Conservation (phyloP, 2,329 filamentous ascomycete genomes). For the Tolypocladium sp. region DNA sequence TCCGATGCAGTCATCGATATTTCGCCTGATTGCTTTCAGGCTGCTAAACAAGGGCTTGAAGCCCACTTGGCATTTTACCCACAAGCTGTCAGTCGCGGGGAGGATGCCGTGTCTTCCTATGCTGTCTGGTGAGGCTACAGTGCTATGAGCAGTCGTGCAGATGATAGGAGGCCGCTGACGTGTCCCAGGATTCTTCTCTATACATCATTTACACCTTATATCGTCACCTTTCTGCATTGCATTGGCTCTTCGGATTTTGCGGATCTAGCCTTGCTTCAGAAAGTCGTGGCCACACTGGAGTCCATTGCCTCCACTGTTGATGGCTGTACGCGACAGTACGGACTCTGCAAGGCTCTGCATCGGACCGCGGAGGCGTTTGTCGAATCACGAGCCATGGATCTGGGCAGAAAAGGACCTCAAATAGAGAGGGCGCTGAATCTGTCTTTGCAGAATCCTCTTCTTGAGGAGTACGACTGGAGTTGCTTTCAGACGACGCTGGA, state of each 20-base stretch:
- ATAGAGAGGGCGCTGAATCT: not conserved
- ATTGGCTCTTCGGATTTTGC: slow-evolving; percentile 5
- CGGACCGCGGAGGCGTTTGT: not conserved
- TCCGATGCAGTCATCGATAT: slow-evolving; percentile 7
- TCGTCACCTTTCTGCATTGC: slow-evolving; percentile 11
- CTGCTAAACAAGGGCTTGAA: slow-evolving; percentile 8
- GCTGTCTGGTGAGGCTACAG: slow-evolving; percentile 6
- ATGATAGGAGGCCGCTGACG: not conserved
- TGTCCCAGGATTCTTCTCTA: slow-evolving; percentile 9
- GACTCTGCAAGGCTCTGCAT: not conserved
- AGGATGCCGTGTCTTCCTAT: slow-evolving; percentile 7
- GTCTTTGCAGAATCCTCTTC: not conserved
- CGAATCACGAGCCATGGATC: not conserved
- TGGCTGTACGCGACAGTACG: not conserved
- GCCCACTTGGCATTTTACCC: slow-evolving; percentile 8
- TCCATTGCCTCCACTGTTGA: not conserved
- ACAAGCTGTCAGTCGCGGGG: slow-evolving; percentile 2
- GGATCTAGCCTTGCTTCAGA: slow-evolving; percentile 3
- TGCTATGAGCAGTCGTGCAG: not conserved
- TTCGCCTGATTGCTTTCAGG: slow-evolving; percentile 8
- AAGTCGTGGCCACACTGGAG: not conserved
- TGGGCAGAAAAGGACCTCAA: not conserved
- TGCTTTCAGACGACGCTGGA: not conserved
- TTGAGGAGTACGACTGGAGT: not conserved
- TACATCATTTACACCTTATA: slow-evolving; percentile 12